Evolutionary conservation across 352 stramenopile genomes (phyloP).

Genomic region (Discostella stelligera): DNA sequence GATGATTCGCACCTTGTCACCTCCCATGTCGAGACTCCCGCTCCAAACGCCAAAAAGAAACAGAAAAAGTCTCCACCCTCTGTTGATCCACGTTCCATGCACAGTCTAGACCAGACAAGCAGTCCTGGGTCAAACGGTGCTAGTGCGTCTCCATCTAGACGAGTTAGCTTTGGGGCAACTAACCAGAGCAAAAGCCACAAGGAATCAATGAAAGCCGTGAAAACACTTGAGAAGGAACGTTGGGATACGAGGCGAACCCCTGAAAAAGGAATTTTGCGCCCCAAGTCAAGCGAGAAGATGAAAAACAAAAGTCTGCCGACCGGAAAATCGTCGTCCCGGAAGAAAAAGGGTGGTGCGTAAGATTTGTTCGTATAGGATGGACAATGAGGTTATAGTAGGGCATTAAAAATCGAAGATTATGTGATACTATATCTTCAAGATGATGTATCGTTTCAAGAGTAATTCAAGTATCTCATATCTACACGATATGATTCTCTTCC

Average conservation of each 20-base stretch:
- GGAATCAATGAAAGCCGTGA: conserved; percentile 71
- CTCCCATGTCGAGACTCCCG: conserved; percentile 8
- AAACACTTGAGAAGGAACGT: conserved; percentile 51
- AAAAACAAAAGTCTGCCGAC: not conserved
- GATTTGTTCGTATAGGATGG: not conserved
- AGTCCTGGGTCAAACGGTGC: conserved; percentile 2
- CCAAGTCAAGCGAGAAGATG: conserved; percentile 17
- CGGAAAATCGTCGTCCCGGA: conserved; percentile 2
- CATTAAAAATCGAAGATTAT: not conserved
- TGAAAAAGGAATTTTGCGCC: conserved; percentile 70
- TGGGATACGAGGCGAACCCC: conserved; percentile 59
- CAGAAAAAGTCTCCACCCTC: conserved; percentile 39
- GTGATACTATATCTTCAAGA: not conserved
- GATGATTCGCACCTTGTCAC: conserved; percentile 5
- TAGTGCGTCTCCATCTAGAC: conserved; percentile 29
- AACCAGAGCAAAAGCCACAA: conserved; percentile 78
- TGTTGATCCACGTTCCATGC: conserved; percentile 42
- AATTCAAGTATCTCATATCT: not conserved
- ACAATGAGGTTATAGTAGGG: not conserved
- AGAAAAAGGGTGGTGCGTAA: conserved; percentile 11
- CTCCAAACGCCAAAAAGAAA: conserved; percentile 27
- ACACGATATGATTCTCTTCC: conserved; percentile 38
- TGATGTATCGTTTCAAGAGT: not conserved
- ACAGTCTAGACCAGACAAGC: conserved; percentile 27
- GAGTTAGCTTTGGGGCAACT: conserved; percentile 70